Evolutionary conservation across 768 basidiomycete genomes (phyloP).

Genomic region (Xerocomus potaroensis): DNA sequence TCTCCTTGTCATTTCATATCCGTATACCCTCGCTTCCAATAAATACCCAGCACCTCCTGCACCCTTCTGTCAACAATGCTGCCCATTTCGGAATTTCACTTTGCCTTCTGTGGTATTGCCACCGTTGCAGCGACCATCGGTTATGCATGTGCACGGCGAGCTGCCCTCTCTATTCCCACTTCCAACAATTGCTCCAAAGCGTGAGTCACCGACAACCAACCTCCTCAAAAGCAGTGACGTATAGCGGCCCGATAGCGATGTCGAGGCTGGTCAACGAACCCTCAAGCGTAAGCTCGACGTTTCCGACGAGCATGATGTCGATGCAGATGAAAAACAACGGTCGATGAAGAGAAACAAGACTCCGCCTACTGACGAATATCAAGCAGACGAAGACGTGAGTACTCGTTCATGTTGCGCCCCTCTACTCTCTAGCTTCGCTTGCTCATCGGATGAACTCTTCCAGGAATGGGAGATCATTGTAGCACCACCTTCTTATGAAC

Average conservation of each 20-base stretch:
- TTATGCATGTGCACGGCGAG: slow-evolving; percentile 50
- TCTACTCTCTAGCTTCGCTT: slow-evolving; percentile 17
- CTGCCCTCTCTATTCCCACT: slow-evolving; percentile 15
- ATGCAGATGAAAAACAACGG: slow-evolving; percentile 28
- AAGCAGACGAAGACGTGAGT: slow-evolving; percentile 28
- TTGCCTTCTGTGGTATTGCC: slow-evolving; percentile 53
- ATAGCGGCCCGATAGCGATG: slow-evolving; percentile 30
- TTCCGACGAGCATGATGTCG: slow-evolving; percentile 19
- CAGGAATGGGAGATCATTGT: slow-evolving; percentile 34
- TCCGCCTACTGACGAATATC: slow-evolving; percentile 33
- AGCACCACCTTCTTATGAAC: slow-evolving; percentile 29
- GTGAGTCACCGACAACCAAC: slow-evolving; percentile 31
- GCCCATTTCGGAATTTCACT: slow-evolving; percentile 49
- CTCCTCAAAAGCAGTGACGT: slow-evolving; percentile 26
- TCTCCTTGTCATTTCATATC: slow-evolving; percentile 7
- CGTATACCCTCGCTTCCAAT: slow-evolving; percentile 12
- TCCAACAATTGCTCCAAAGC: slow-evolving; percentile 19
- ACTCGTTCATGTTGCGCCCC: not conserved
- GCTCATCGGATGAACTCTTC: slow-evolving; percentile 11
- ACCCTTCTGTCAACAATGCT: slow-evolving; percentile 34
- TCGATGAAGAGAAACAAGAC: slow-evolving; percentile 39
- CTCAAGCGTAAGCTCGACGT: slow-evolving; percentile 31
- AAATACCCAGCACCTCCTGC: slow-evolving; percentile 17
- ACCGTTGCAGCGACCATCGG: slow-evolving; percentile 58
- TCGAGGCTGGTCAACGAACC: slow-evolving; percentile 26